These are phyloP conservation scores for Funneliformis mosseae DNA, from an alignment of 192 early-diverging fungal genomes.

Conservation along the genomic window DNA sequence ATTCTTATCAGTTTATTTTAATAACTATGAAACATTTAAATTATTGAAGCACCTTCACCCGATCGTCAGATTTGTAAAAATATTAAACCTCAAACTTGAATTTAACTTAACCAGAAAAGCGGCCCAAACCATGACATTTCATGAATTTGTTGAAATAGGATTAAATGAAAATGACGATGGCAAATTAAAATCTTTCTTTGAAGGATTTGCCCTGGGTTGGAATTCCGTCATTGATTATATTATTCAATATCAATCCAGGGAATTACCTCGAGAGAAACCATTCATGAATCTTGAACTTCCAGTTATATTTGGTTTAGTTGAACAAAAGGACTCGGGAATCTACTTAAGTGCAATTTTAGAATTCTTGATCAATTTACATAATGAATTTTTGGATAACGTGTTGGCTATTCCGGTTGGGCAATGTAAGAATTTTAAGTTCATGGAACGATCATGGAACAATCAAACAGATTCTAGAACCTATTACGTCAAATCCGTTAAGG, in stretches of 20 bases:
- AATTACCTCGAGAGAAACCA: background rate
- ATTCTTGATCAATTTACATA: background rate
- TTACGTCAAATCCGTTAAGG: background rate
- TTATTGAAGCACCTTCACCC: constrained; percentile 12
- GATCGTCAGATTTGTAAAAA: constrained; percentile 29
- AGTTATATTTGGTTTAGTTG: background rate
- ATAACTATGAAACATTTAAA: constrained; percentile 4
- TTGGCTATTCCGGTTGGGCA: too few relatives aligned
- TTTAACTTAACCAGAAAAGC: constrained; percentile 21
- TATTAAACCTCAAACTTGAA: background rate
- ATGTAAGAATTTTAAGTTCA: too few relatives aligned
- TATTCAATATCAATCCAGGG: background rate
- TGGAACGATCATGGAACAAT: too few relatives aligned
- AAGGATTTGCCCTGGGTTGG: background rate
- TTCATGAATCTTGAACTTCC: background rate
- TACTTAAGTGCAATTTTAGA: background rate
- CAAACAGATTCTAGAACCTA: too few relatives aligned
- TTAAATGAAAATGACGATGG: background rate
- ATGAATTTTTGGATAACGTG: too few relatives aligned
- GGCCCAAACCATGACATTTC: background rate
- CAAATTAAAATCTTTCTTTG: background rate
- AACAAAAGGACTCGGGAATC: background rate
- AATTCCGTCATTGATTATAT: background rate
- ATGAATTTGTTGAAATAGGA: background rate
- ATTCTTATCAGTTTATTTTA: constrained; percentile 27